These are phyloP conservation scores for Colletotrichum orchidophilum DNA, from an alignment of 2,329 filamentous ascomycete species.

Conservation along the genomic window DNA sequence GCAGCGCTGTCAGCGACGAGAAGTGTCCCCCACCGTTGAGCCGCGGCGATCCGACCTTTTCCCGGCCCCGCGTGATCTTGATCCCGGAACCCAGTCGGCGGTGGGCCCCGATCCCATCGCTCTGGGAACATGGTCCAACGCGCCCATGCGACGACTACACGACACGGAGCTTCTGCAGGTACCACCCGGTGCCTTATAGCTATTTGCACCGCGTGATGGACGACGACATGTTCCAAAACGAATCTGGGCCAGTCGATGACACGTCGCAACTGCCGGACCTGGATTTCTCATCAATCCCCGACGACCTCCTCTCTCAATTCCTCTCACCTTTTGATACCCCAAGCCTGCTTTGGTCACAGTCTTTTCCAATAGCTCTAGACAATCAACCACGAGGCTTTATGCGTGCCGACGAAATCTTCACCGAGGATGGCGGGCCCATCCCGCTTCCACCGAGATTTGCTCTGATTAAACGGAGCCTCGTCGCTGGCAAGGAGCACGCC, in stretches of 20 bases:
- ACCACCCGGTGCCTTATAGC: background rate
- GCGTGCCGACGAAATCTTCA: slow-evolving; percentile 30
- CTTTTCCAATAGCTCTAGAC: slow-evolving; percentile 29
- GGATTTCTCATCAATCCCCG: slow-evolving; percentile 21
- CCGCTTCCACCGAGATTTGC: slow-evolving; percentile 68
- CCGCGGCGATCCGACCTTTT: slow-evolving; percentile 23
- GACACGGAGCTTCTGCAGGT: slow-evolving; percentile 2
- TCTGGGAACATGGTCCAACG: slow-evolving; percentile 19
- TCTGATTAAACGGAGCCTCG: slow-evolving; percentile 63
- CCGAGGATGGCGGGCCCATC: slow-evolving; percentile 42
- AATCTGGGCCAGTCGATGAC: slow-evolving; percentile 13
- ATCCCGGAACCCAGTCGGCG: slow-evolving; percentile 22
- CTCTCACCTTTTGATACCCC: slow-evolving; percentile 34
- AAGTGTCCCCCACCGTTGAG: slow-evolving; percentile 1
- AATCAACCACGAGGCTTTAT: slow-evolving; percentile 31
- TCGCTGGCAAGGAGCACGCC: slow-evolving; percentile 63
- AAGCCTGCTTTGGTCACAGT: slow-evolving; percentile 34
- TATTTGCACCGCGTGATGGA: background rate
- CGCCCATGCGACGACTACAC: slow-evolving; percentile 10
- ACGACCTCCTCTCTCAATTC: slow-evolving; percentile 23
- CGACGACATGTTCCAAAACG: slow-evolving; percentile 18
- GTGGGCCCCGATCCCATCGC: slow-evolving; percentile 18
- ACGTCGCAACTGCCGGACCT: slow-evolving; percentile 17
- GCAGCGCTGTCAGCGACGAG: slow-evolving; percentile 13
- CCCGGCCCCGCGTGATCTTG: slow-evolving; percentile 20